A percentile compares a stretch with the other conserved stretches of the same genome.
These are phyloP conservation scores for Lantana camara DNA, from an alignment of 257 asterid species.

Conservation along the genomic window DNA sequence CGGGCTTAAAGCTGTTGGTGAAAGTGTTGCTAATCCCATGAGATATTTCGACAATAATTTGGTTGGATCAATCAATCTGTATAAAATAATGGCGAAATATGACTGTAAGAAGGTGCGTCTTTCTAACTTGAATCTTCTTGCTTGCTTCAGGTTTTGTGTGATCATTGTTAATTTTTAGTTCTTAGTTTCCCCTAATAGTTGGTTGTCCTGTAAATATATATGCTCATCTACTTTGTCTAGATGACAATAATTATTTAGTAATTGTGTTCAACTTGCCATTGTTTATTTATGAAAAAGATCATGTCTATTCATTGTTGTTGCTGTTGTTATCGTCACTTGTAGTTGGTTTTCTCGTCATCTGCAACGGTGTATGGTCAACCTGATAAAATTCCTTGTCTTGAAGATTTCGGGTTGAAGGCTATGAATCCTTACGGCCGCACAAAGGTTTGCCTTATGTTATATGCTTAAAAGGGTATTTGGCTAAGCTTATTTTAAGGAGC, in stretches of 20 bases:
- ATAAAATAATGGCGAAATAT: conserved; percentile 76
- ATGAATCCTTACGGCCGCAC: conserved; percentile 99
- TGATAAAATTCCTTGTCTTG: conserved; percentile 78
- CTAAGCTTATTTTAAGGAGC: no score
- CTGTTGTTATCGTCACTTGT: conserved; percentile 24
- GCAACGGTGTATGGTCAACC: conserved; percentile 99
- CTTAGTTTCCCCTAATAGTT: no score
- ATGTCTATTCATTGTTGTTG: background rate
- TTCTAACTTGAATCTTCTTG: background rate
- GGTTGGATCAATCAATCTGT: conserved; percentile 77
- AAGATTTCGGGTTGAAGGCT: conserved; percentile 80
- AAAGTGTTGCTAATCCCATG: conserved; percentile 85
- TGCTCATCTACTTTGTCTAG: no score
- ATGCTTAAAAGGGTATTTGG: background rate
- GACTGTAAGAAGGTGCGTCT: conserved; percentile 84
- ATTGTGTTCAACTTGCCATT: no score
- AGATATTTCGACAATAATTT: conserved; percentile 88
- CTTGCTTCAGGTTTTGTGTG: no score
- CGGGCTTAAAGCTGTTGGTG: conserved; percentile 97
- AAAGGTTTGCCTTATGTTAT: conserved; percentile 48
- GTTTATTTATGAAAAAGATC: background rate
- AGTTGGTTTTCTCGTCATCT: conserved; percentile 97
- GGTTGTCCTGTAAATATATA: no score
- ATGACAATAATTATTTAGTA: background rate
- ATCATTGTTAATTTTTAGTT: no score